phyloP scores from a whole-genome alignment of 768 basidiomycete genomes.

The Lentinula detonsa region DNA sequence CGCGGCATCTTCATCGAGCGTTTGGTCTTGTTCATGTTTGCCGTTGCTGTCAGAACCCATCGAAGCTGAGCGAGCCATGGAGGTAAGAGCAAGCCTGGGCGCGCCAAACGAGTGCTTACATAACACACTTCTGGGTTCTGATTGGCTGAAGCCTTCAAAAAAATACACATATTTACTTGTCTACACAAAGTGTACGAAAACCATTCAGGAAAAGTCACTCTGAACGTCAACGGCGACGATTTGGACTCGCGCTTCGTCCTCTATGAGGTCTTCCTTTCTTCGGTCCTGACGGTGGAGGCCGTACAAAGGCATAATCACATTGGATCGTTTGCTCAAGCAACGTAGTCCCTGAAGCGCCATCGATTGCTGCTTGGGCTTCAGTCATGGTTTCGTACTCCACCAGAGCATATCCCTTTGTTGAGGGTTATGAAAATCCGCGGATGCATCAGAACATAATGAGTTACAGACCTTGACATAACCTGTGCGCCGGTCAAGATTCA shows the following conservation, averaged over 20 bases:
- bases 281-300: conserved; percentile 80
- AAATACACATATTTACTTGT: background rate
- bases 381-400: conserved; percentile 96
- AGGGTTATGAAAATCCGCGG: background rate
- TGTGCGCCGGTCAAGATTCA: conserved; percentile 94
- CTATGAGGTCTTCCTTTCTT: conserved; percentile 67
- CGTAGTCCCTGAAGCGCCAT: conserved; percentile 76
- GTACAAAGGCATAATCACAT: conserved; percentile 91
- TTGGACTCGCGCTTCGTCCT: conserved; percentile 80
- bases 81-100: background rate
- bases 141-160: background rate
- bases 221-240: conserved; percentile 41
- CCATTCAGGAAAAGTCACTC: background rate
- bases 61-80: conserved; percentile 12
- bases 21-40: background rate
- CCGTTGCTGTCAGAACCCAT: conserved; percentile 5
- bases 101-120: background rate
- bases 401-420: conserved; percentile 86
- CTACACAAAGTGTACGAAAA: background rate
- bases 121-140: background rate
- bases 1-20: background rate
- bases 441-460: background rate
- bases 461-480: conserved; percentile 92
- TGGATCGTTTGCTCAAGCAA: conserved; percentile 83
- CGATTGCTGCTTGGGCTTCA: conserved; percentile 92